phyloP scores from a whole-genome alignment of 2,329 filamentous ascomycete species.

The Ophiostoma sp. region DNA sequence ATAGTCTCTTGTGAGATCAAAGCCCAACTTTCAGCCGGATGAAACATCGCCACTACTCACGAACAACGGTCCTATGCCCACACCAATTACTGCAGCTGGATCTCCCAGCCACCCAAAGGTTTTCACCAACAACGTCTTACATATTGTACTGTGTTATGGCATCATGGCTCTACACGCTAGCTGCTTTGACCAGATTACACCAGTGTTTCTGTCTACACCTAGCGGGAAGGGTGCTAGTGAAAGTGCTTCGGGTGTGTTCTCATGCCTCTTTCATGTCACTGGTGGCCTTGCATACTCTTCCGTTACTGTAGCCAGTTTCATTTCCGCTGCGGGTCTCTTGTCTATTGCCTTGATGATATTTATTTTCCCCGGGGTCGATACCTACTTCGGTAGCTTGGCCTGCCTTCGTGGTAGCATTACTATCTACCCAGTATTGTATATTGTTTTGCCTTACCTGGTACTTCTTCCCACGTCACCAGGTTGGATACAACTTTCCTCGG shows the following conservation, averaged over 20 bases:
- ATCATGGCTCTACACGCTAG: slow-evolving; percentile 4
- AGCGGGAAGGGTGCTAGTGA: background rate
- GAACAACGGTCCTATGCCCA: background rate
- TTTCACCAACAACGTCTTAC: background rate
- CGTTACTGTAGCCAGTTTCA: background rate
- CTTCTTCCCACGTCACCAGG: background rate
- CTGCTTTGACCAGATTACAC: slow-evolving; percentile 11
- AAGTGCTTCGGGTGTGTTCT: background rate
- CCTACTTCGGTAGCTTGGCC: background rate
- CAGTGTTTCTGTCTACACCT: background rate
- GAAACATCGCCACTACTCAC: background rate
- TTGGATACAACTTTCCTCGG: background rate
- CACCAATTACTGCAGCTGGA: background rate
- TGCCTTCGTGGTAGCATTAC: background rate
- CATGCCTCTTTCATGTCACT: background rate
- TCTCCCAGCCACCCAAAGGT: background rate
- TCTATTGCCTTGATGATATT: background rate
- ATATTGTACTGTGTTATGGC: background rate
- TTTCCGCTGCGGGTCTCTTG: background rate
- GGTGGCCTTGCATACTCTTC: background rate
- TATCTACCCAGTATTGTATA: background rate
- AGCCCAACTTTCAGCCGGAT: background rate
- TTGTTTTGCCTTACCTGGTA: background rate
- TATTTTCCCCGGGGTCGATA: background rate
- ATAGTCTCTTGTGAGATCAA: background rate